These are phyloP conservation scores for Pseudogymnoascus sp. DNA, from an alignment of 2,329 filamentous ascomycete genomes.

Conservation along the genomic window DNA sequence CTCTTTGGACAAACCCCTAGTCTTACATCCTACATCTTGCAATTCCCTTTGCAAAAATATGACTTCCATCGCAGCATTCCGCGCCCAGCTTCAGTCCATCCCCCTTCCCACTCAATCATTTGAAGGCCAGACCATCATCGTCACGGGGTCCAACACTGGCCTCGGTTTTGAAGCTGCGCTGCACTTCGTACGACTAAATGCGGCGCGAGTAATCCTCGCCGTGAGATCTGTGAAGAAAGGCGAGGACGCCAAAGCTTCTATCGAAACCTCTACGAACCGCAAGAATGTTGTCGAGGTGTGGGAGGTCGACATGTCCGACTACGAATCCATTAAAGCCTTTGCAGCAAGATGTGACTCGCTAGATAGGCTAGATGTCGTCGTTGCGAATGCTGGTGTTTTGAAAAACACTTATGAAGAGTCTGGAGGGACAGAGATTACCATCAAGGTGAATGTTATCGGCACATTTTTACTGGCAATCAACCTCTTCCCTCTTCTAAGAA, in stretches of 20 bases:
- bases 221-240: conserved; percentile 30
- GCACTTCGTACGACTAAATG: conserved; percentile 31
- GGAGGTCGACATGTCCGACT: conserved; percentile 17
- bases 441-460: conserved; percentile 40
- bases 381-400: conserved; percentile 18
- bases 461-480: conserved; percentile 38
- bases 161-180: conserved; percentile 33
- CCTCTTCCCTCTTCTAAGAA: conserved; percentile 35
- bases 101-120: conserved; percentile 19
- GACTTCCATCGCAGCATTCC: not conserved
- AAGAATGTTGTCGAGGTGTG: conserved; percentile 15
- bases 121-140: conserved; percentile 28
- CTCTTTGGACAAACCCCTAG: not conserved
- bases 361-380: conserved; percentile 15
- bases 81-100: not conserved
- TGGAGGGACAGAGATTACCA: conserved; percentile 34
- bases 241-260: conserved; percentile 29
- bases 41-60: not conserved
- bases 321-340: conserved; percentile 16
- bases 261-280: conserved; percentile 22
- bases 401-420: conserved; percentile 12
- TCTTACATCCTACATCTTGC: not conserved
- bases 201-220: conserved; percentile 32
- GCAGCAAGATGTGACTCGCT: conserved; percentile 8
- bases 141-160: conserved; percentile 36